Conservation (phyloP, 1,284 basidiomycete species). For the Pulchroboletus neoregius region DNA sequence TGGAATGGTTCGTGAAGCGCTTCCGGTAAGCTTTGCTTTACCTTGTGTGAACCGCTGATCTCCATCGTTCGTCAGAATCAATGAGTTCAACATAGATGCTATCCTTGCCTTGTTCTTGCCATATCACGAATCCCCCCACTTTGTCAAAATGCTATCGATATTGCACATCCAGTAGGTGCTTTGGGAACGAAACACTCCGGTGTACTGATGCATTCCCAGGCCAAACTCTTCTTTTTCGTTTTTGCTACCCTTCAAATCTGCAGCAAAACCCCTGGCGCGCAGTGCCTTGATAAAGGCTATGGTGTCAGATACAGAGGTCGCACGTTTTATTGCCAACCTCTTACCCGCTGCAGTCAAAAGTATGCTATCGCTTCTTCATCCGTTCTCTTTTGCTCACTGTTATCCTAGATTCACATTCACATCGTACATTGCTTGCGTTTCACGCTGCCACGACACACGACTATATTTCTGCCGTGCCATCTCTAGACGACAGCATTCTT, state of each 20-base stretch:
- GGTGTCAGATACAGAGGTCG: constrained; percentile 65
- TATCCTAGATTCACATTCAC: constrained; percentile 35
- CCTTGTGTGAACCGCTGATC: not conserved
- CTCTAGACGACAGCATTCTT: constrained; percentile 58
- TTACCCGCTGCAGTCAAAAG: constrained; percentile 60
- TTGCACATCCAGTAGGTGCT: constrained; percentile 65
- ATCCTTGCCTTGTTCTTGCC: constrained; percentile 85
- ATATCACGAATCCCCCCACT: constrained; percentile 94
- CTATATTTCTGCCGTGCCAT: constrained; percentile 58
- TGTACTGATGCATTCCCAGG: constrained; percentile 30
- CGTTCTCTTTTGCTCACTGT: constrained; percentile 6
- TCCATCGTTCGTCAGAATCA: constrained; percentile 52
- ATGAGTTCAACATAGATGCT: constrained; percentile 90
- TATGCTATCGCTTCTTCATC: constrained; percentile 17
- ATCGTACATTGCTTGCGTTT: constrained; percentile 81
- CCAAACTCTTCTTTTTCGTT: constrained; percentile 57
- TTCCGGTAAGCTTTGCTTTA: constrained; percentile 63
- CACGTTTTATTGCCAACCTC: constrained; percentile 65
- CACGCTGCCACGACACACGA: constrained; percentile 81
- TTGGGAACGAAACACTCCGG: not conserved
- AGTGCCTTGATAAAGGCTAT: constrained; percentile 71
- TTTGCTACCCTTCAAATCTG: constrained; percentile 71
- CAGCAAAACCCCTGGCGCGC: constrained; percentile 68
- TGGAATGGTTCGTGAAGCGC: constrained; percentile 94
- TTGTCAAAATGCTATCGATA: constrained; percentile 90